These are phyloP conservation scores for Neocucurbitaria cava DNA, from an alignment of 2,329 filamentous ascomycete genomes.

Conservation along the genomic window DNA sequence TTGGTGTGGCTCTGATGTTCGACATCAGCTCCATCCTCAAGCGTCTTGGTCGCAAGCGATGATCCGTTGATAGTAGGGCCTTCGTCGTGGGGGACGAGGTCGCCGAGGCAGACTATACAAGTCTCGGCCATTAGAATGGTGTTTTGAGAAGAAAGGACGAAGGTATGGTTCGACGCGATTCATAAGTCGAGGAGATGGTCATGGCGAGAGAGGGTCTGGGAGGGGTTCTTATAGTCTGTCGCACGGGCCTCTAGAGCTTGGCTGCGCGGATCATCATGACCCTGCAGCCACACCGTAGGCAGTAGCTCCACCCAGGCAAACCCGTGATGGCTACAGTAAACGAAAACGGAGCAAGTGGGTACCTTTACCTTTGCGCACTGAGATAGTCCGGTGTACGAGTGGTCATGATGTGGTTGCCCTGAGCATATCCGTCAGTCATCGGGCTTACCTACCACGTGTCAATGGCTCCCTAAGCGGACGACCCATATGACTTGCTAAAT, in stretches of 20 bases:
- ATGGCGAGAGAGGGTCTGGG: slow-evolving; percentile 39
- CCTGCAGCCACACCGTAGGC: slow-evolving; percentile 16
- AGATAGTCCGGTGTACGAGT: slow-evolving; percentile 6
- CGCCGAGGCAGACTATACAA: slow-evolving; percentile 75
- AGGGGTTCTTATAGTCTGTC: slow-evolving; percentile 23
- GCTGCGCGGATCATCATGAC: slow-evolving; percentile 19
- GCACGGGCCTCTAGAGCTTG: slow-evolving; percentile 24
- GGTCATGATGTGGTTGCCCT: slow-evolving; percentile 10
- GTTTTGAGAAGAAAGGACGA: slow-evolving; percentile 25
- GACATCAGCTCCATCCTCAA: slow-evolving; percentile 36
- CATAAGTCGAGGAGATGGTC: slow-evolving; percentile 43
- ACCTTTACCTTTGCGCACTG: not conserved
- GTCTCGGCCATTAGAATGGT: slow-evolving; percentile 65
- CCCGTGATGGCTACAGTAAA: slow-evolving; percentile 16
- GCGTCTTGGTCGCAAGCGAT: slow-evolving; percentile 34
- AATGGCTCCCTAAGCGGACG: slow-evolving; percentile 24
- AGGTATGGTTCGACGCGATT: slow-evolving; percentile 35
- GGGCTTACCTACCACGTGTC: slow-evolving; percentile 46
- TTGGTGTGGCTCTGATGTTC: slow-evolving; percentile 23
- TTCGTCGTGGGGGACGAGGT: slow-evolving; percentile 67
- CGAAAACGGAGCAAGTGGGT: slow-evolving; percentile 11
- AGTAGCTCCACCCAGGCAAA: slow-evolving; percentile 24
- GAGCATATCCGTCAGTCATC: slow-evolving; percentile 19
- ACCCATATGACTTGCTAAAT: slow-evolving; percentile 38
- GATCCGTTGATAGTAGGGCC: slow-evolving; percentile 38